phyloP scores from a whole-genome alignment of 306 rosid genomes.

The Cucumis sativus region DNA sequence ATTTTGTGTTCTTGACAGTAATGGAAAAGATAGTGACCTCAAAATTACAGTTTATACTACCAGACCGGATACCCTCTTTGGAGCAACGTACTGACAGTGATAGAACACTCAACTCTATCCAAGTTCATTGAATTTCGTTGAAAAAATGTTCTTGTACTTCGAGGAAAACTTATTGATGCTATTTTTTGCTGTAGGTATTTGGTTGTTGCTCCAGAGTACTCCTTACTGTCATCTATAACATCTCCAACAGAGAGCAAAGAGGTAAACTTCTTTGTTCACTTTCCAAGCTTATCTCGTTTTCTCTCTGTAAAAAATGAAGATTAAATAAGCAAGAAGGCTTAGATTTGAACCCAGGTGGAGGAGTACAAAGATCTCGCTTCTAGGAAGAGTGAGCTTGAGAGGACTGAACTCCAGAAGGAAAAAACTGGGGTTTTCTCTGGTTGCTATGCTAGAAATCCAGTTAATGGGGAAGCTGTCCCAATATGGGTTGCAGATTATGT shows the following conservation, averaged over 20 bases:
- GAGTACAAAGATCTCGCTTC: constrained; percentile 67
- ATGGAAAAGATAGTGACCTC: constrained; percentile 55
- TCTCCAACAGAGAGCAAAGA: constrained; percentile 43
- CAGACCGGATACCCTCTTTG: constrained; percentile 94
- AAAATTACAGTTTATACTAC: constrained; percentile 73
- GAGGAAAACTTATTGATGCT: constrained; percentile 5
- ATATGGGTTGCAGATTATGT: constrained; percentile 99
- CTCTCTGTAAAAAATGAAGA: background rate
- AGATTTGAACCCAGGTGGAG: constrained; percentile 56
- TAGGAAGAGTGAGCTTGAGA: constrained; percentile 92
- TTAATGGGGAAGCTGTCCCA: constrained; percentile 69
- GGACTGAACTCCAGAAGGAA: constrained; percentile 97
- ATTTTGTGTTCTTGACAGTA: constrained; percentile 51
- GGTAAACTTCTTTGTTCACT: constrained; percentile 30
- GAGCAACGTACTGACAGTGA: constrained; percentile 75
- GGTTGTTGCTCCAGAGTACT: constrained; percentile 90
- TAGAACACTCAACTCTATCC: constrained; percentile 20
- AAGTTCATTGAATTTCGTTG: constrained; percentile 12
- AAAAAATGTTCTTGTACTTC: background rate
- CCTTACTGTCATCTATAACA: constrained; percentile 47
- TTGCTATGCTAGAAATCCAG: constrained; percentile 84
- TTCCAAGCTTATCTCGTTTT: constrained; percentile 1
- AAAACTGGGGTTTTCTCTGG: constrained; percentile 90
- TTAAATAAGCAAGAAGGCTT: constrained; percentile 21
- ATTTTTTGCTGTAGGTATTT: constrained; percentile 50